Base-by-base conservation (phyloP, 2,329 filamentous ascomycete genomes). In the Botryotinia globosa region DNA sequence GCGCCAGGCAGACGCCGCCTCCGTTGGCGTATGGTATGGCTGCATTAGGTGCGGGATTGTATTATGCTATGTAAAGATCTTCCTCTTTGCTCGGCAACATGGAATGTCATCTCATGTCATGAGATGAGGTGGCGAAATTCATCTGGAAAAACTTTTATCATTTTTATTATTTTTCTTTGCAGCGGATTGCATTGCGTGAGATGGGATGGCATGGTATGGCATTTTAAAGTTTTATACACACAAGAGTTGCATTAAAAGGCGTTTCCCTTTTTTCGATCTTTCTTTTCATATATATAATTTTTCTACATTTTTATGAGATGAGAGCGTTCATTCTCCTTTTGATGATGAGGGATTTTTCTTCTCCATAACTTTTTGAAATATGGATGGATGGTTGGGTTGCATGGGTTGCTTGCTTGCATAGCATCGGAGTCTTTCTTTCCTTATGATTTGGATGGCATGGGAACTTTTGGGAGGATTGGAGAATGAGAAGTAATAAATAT, bases 41-140 rank as follows among this genome's bases (percentile, higher is more conserved):
- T 34, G 77, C 74, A 16, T 44, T 79, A 1, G 77, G 76, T 8
- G 76, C 75, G 1, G 77, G 78, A 6, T 72, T 79, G 29, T 42
- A 77, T 18, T 79, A 77, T 63, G 78, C 76, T 12, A 54, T 72
- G 71, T 72, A 72, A 29, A 62, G 3, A 39, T 25, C 58, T 12
- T 44, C 16, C 44, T 20, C 32, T 51, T 61, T 32, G 37, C 54
- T 8, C 20, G 14, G 75, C 77, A 73, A 18, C 14, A 18, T 56
- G n/a, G 14, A n/a, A 56, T 32, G 14, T n/a, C n/a, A n/a, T n/a
- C n/a, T n/a, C n/a, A n/a, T n/a, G n/a, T 9, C n/a, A 29, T 18
- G 51, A 56, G 6, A 54, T n/a, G 51, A 56, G n/a, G 6, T 9
- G 22, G 14, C 10, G n/a, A 16, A 10, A 32, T 22, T 37, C 42